These are phyloP conservation scores for Yarrowia galli DNA, from an alignment of 1,139 yeast genomes.

Conservation along the genomic window DNA sequence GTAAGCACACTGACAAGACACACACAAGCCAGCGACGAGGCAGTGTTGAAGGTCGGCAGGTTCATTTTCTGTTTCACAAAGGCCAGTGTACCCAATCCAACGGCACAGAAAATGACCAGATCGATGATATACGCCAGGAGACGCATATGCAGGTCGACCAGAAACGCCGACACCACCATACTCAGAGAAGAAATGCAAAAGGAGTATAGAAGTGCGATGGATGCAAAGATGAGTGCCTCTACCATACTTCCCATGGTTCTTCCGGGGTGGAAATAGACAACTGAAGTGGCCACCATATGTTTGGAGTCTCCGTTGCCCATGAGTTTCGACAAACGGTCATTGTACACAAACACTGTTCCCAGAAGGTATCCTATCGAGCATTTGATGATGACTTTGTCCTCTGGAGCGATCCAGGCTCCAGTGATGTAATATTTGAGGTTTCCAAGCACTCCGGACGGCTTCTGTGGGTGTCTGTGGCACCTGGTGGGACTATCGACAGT, in stretches of 20 bases:
- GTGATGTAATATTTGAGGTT: conserved; percentile 1
- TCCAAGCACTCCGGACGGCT: neutral
- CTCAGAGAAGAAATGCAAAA: conserved; percentile 63
- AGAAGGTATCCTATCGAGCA: conserved; percentile 75
- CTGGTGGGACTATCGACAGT: neutral
- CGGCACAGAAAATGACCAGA: conserved; percentile 59
- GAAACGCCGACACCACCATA: conserved; percentile 60
- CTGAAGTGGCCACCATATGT: conserved; percentile 82
- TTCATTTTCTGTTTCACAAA: conserved; percentile 72
- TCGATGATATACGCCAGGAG: conserved; percentile 64
- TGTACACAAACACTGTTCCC: conserved; percentile 80
- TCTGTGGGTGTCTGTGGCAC: conserved; percentile 3
- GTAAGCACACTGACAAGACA: conserved; percentile 73
- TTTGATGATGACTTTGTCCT: conserved; percentile 55
- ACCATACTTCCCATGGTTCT: conserved; percentile 82
- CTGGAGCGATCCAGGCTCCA: conserved; percentile 38
- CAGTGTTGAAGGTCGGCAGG: conserved; percentile 77
- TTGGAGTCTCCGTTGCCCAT: conserved; percentile 77
- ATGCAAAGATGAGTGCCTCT: conserved; percentile 70
- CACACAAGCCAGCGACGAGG: conserved; percentile 79
- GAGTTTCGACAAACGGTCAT: conserved; percentile 60
- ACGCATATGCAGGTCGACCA: conserved; percentile 58
- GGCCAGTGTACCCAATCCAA: conserved; percentile 70
- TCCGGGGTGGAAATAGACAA: conserved; percentile 85
- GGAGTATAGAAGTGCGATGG: conserved; percentile 63